Percentiles rank a stretch among this genome's conserved stretches.
Conservation (phyloP, 2,329 filamentous ascomycete species). For the Aureobasidium sp. region DNA sequence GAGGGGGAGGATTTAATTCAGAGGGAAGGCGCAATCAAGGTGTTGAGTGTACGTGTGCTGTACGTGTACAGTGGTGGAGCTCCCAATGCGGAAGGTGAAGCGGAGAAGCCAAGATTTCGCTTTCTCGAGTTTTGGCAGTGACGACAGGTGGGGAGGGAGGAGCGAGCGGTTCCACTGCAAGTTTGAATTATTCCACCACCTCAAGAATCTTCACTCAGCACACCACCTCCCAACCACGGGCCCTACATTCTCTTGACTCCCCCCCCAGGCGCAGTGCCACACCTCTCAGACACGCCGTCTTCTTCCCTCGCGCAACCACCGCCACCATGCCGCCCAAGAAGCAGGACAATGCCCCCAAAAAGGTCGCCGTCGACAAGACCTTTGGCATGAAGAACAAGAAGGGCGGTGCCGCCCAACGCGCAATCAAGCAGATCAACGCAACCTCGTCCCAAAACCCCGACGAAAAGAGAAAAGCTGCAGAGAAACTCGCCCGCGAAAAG, state of each 20-base stretch:
- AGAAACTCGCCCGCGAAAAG: constrained; percentile 61
- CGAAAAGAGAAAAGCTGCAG: constrained; percentile 70
- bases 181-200: constrained; percentile 8
- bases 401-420: constrained; percentile 79
- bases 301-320: constrained; percentile 13
- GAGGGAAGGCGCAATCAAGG: background rate
- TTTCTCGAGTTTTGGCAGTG: background rate
- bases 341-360: constrained; percentile 45
- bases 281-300: constrained; percentile 11
- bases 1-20: background rate
- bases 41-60: no score
- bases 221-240: background rate
- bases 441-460: constrained; percentile 75
- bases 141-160: background rate
- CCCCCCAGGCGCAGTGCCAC: constrained; percentile 3
- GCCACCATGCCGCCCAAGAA: constrained; percentile 72
- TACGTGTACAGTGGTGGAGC: constrained; percentile 4
- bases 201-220: background rate
- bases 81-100: background rate
- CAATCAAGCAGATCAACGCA: constrained; percentile 75
- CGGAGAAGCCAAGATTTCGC: background rate
- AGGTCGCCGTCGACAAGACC: constrained; percentile 83
- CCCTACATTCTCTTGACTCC: background rate
- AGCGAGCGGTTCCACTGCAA: no score
- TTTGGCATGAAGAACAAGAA: constrained; percentile 99